Evolutionary conservation across 768 basidiomycete genomes (phyloP), one percentile per base, ranked within the genome.

Genomic region (Sporobolomyces phaffii): DNA sequence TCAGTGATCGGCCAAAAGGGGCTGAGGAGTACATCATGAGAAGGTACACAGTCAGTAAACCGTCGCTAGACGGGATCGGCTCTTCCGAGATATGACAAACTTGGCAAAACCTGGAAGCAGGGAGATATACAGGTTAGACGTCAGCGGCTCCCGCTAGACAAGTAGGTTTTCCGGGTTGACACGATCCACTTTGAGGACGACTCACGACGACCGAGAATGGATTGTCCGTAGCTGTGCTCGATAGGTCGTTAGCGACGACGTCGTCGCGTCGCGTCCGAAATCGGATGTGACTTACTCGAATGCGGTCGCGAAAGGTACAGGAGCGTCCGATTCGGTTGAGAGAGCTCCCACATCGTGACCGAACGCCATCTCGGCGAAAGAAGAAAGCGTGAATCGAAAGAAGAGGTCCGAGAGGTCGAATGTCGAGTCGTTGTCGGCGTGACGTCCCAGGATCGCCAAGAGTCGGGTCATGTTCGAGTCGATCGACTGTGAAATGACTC

Each of bases 281-380:
- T n/a, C n/a, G n/a, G n/a, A n/a, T n/a, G n/a, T n/a, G n/a, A n/a
- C 53, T 22, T 24, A 64, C 20, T 69, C 67, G 47, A 69, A 64
- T 9, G 62, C 62, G 0, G 38, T 24, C 7, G 62, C 62, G 26
- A 68, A 68, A 3, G 61, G 61, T 7, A 68, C 56, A 20, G 49
- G 57, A 38, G 34, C 56, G 51, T 66, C 65, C 1, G 51, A 38
- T 31, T 66, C 65, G 49, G 53, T 51, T 5, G 43, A 38, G 6
- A 68, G 56, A 9, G 57, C 49, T 26, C 49, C 41, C 15, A 62
- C 40, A 33, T 52, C 26, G 22, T 11, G 13, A 8, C 60, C 60
- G 34, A 68, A 68, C 2, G 60, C 60, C 40, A 68, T 51, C 53
- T 51, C 51, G 60, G 56, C 28, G 22, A 68, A 68, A 15, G 40